These are phyloP conservation scores for Leccinum griseonigrum DNA, from an alignment of 1,284 basidiomycete genomes.

Conservation along the genomic window DNA sequence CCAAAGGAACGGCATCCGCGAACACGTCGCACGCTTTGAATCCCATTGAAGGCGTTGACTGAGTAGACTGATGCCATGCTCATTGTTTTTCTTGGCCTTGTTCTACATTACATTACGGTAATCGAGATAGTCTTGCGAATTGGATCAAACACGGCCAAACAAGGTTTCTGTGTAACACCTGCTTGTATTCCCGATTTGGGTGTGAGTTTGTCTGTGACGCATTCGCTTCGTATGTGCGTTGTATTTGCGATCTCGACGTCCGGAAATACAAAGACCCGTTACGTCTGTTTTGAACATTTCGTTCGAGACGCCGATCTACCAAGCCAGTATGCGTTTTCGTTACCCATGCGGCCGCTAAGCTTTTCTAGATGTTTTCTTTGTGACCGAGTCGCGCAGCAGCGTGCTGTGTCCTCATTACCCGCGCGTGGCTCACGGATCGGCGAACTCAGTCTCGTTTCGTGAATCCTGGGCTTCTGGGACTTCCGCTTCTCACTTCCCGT, in stretches of 20 bases:
- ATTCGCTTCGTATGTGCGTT: not conserved
- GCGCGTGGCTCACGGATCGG: not conserved
- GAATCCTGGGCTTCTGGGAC: not conserved
- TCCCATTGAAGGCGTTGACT: conserved; percentile 33
- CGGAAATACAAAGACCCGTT: not conserved
- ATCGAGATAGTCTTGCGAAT: conserved; percentile 10
- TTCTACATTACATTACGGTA: conserved; percentile 12
- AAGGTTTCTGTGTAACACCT: conserved; percentile 9
- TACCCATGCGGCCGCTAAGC: not conserved
- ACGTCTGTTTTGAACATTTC: not conserved
- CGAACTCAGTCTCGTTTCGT: not conserved
- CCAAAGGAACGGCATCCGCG: not conserved
- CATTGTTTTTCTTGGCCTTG: not conserved
- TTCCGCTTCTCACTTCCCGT: not conserved
- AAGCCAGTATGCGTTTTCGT: not conserved
- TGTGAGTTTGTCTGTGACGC: conserved; percentile 12
- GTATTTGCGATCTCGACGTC: not conserved
- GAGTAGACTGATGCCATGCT: not conserved
- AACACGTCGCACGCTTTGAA: not conserved
- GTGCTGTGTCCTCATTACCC: not conserved
- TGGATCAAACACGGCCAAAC: conserved; percentile 12
- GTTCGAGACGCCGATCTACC: not conserved
- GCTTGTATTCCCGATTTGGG: conserved; percentile 33
- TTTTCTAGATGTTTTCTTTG: not conserved
- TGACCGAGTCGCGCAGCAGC: not conserved